Base-by-base conservation (phyloP, 2,329 filamentous ascomycete genomes). In the Alternaria novae-zelandiae region DNA sequence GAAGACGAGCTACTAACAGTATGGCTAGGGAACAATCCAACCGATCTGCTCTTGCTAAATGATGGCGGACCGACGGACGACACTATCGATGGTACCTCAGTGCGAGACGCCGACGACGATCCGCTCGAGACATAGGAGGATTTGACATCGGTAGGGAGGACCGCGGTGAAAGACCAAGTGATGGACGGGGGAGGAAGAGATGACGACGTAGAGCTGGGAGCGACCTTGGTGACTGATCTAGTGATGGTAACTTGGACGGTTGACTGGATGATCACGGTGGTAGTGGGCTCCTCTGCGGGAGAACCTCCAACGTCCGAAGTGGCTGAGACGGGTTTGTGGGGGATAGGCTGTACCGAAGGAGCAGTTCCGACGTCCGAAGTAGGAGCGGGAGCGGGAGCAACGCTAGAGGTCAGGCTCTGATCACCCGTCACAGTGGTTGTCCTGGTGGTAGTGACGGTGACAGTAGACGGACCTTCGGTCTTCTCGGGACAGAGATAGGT, bases 401-500 rank as follows among this genome's bases (percentile, higher is more conserved):
- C 30, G 26, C 41, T 43, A 23, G 60, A 30, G 12, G 8, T 53
- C 25, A 45, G 23, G 36, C 36, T 17, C n/a, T 41, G 15, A 2
- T 12, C 46, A 3, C 12, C 57, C n/a, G 23, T 45, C 7, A 63
- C 47, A 7, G 62, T 67, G 11, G 67, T 59, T 5, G 71, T 73
- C 3, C 61, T 60, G 10, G 69, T 74, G 21, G 55, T 61, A 12
- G 71, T 74, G 54, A 68, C 55, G 11, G 68, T 72, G 32, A 72
- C 57, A 5, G 64, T 69, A 15, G 64, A 59, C 1, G 43, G 66
- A 3, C 57, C 64, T 25, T 59, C 9, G 8, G 54, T 57, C 57
- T 41, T 41, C 36, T 65, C 59, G 8, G 70, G 65, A 43, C 73
- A 75, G 7, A 74, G 54, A 32, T 73, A 75, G 30, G 71, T 73